Base-by-base conservation (phyloP, 2,329 filamentous ascomycete species). In the Periconia sp. region DNA sequence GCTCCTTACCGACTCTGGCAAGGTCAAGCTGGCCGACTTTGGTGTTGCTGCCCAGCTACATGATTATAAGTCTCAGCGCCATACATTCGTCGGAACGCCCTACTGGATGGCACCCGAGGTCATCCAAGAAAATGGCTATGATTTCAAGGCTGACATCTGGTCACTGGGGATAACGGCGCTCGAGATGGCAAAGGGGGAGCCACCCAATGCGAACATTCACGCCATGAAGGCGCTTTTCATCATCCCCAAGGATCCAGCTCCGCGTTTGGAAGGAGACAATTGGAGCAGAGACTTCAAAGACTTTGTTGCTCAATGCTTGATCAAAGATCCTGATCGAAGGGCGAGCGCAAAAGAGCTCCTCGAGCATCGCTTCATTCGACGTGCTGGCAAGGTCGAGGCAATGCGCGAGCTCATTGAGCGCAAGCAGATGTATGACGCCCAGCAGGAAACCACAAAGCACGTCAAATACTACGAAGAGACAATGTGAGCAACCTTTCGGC, bases 81-180 rank as follows among this genome's bases (percentile, higher is more conserved):
- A 97, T 75, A 99, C 94, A 0, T 97, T 99, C 68, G 94, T 99
- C 18, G 94, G 94, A 18, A 97, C 93, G 0, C 94, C 94, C 0
- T 97, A 97, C 74, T 97, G 94, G 94, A 97, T 97, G 93, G 93
- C 94, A 1, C 93, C 93, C 8, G 93, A 97, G 77, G 93, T 97
- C 48, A 97, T 97, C 72, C 96, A 96, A 76, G 93, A 97, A 75
- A 94, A 91, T 52, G 93, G 93, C 45, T 97, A 97, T 77, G 93
- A 97, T 74, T 92, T 96, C 77, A 97, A 96, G 77, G 93, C 93
- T 43, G 93, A 97, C 70, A 96, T 97, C 53, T 97, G 93, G 93
- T 97, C 92, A 0, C 79, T 97, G 17, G 93, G 93, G 37, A 97
- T 97, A 69, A 97, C 93, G 0, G 92, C 93, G 1, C 84, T 97